These are phyloP conservation scores for Penicillium sp. DNA, from an alignment of 2,329 filamentous ascomycete species.

Conservation along the genomic window DNA sequence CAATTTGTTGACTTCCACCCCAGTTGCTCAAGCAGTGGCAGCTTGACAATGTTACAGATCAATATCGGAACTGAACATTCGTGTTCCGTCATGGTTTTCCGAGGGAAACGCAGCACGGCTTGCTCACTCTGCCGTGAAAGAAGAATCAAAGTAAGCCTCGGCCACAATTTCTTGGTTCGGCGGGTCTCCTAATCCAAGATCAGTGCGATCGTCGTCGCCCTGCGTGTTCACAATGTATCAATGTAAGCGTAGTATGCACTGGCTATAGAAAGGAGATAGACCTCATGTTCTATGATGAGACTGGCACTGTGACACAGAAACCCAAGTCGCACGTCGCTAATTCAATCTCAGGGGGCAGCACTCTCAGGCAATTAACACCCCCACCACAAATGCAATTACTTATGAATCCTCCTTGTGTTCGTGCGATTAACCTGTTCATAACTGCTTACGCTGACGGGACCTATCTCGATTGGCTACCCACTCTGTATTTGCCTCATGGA, in stretches of 20 bases:
- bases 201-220: constrained; percentile 1
- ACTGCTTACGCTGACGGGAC: not conserved
- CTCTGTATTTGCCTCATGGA: not conserved
- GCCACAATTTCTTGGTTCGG: not conserved
- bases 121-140: not conserved
- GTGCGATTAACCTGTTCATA: not conserved
- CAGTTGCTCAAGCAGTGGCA: too few relatives aligned
- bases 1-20: too few relatives aligned
- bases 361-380: not conserved
- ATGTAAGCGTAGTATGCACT: not conserved
- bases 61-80: not conserved
- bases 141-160: not conserved
- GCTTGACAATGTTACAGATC: too few relatives aligned
- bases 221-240: constrained; percentile 1
- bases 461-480: constrained; percentile 3
- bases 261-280: constrained; percentile 2
- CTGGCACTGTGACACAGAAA: not conserved
- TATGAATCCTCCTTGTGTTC: not conserved
- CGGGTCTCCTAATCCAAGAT: not conserved
- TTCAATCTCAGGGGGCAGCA: not conserved
- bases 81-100: not conserved
- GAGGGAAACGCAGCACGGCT: not conserved
- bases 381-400: not conserved
- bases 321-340: not conserved
- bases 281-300: constrained; percentile 4